A percentile compares a stretch with the other conserved stretches of the same genome.
Evolutionary conservation across 495 filamentous ascomycete species (phyloP).

Genomic region (Penicillium dipodomyicola): DNA sequence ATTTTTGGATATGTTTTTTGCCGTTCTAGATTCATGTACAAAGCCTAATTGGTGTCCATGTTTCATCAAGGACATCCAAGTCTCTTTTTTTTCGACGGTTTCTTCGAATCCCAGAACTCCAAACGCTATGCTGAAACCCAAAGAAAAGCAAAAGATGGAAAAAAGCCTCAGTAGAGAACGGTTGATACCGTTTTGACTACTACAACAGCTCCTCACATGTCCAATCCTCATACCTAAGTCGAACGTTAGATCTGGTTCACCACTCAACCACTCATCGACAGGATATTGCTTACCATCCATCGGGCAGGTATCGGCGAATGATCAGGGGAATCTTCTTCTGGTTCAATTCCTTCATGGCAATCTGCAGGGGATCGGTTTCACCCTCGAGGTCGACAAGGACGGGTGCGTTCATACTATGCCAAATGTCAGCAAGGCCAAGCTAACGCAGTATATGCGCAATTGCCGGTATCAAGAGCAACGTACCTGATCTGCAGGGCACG

Average conservation of each 20-base stretch:
- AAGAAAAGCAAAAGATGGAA: slow-evolving; percentile 21
- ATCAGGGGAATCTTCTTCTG: slow-evolving; percentile 99
- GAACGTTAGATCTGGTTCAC: slow-evolving; percentile 3
- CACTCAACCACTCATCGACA: background rate
- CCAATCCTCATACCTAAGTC: slow-evolving; percentile 92
- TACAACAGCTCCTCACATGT: slow-evolving; percentile 90
- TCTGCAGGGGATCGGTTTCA: slow-evolving; percentile 95
- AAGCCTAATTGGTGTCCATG: slow-evolving; percentile 6
- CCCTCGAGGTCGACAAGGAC: slow-evolving; percentile 96
- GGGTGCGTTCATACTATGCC: slow-evolving; percentile 87
- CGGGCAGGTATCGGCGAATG: slow-evolving; percentile 89
- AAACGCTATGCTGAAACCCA: slow-evolving; percentile 46
- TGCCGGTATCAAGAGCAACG: slow-evolving; percentile 25
- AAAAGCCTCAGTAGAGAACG: slow-evolving; percentile 12
- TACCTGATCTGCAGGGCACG: slow-evolving; percentile 95
- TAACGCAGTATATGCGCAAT: background rate
- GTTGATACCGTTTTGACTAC: slow-evolving; percentile 1
- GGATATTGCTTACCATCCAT: slow-evolving; percentile 78
- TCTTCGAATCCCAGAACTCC: slow-evolving; percentile 33
- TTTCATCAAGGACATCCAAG: slow-evolving; percentile 10
- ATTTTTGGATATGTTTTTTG: slow-evolving; percentile 21
- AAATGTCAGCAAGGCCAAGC: slow-evolving; percentile 16
- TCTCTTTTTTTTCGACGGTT: slow-evolving; percentile 18
- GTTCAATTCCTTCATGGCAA: slow-evolving; percentile 92
- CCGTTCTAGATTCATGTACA: slow-evolving; percentile 28